Base-by-base conservation (phyloP, 2,329 filamentous ascomycete species). In the Microascus cirrosus region DNA sequence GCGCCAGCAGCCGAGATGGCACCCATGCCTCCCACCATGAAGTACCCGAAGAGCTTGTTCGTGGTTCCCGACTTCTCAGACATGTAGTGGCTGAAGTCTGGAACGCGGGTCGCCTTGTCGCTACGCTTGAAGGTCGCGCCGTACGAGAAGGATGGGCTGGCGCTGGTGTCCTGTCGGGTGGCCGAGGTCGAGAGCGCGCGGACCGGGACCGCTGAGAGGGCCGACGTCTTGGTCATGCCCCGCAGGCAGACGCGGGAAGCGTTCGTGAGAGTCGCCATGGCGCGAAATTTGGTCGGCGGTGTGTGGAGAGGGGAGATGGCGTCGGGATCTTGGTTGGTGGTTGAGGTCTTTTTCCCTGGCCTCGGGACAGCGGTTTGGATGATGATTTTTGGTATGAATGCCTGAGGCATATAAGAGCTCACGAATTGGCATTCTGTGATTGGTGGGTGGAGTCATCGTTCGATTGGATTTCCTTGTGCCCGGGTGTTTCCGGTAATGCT, bases 21-120 rank as follows among this genome's bases (percentile, higher is more conserved):
- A 71, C 94, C 94, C 82, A 99, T 87, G 59, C 90, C 86, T 68
- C 94, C 94, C 65, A 96, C 94, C 90, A 97, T 96, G 78, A 99
- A 97, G 83, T 99, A 99, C 69, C 86, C 85, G 74, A 96, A 94
- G 66, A 95, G 79, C 79, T 92, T 87, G 77, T 95, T 96, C 69
- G 80, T 79, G 65, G 77, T 81, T 73, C 86, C 79, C 66, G 77
- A 76, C 64, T 78, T 77, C 71, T 84, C 85, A 74, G 83, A 86
- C 76, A 85, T 79, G 80, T 99, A 99, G 73, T 91, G 87, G 73
- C 83, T 83, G 76, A 95, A 97, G 77, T 89, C 85, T 65, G 94
- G 94, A 70, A 97, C 87, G 74, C 88, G 84, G 73, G 80, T 85
- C 66, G 72, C 76, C 70, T 77, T 78, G 66, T 67, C 65, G 68